A percentile compares a stretch with the other conserved stretches of the same genome.
Evolutionary conservation across 441 rosid genomes (phyloP).

Genomic region (Arabidopsis hybrid): DNA sequence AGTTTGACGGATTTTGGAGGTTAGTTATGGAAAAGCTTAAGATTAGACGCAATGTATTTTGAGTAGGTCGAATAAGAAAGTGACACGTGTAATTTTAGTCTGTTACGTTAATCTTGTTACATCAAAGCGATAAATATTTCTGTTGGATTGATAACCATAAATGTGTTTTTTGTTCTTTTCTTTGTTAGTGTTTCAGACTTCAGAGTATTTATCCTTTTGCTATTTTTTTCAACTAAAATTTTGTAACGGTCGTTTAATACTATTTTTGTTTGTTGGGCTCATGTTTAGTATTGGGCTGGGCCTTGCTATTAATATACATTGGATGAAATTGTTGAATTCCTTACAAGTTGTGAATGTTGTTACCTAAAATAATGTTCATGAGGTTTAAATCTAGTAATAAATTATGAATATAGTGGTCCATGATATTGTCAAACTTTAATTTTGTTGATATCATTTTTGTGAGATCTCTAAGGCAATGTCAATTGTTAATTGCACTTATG

Average conservation of each 20-base stretch:
- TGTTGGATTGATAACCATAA: slow-evolving; percentile 29
- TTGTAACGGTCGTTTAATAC: background rate
- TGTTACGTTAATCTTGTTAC: slow-evolving; percentile 33
- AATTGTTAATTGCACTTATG: too few species aligned
- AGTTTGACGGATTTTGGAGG: slow-evolving; percentile 29
- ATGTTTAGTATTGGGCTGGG: slow-evolving; percentile 16
- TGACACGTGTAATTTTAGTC: slow-evolving; percentile 19
- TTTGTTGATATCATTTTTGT: too few species aligned
- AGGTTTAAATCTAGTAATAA: background rate
- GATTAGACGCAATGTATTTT: slow-evolving; percentile 33
- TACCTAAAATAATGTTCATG: too few species aligned
- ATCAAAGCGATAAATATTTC: slow-evolving; percentile 32
- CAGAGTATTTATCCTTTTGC: background rate
- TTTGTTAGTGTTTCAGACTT: background rate
- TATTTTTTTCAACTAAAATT: background rate
- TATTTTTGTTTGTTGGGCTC: slow-evolving; percentile 10
- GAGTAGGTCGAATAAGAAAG: slow-evolving; percentile 6
- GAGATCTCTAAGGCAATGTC: too few species aligned
- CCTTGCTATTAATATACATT: background rate
- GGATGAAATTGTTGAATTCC: background rate
- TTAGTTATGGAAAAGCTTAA: slow-evolving; percentile 15
- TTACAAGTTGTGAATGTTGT: too few species aligned
- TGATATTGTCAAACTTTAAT: too few species aligned
- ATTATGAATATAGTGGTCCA: background rate
- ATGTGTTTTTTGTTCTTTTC: background rate